Evolutionary conservation across 148 eudicot species (phyloP), one percentile per base, ranked within the genome.

Genomic region (Fagopyrum tataricum): DNA sequence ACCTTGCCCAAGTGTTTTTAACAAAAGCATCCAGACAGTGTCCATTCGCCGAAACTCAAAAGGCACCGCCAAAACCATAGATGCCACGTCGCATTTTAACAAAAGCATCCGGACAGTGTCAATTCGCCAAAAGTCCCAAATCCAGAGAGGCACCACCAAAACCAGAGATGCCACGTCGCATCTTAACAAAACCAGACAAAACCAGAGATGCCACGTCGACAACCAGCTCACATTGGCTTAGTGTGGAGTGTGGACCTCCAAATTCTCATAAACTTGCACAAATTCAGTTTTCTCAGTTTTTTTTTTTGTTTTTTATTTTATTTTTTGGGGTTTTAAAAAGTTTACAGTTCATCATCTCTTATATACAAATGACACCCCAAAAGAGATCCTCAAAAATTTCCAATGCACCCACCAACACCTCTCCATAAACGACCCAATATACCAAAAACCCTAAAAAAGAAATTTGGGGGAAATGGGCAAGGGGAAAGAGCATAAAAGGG

Each of bases 401-500:
- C 69, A 64, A 64, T 64, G 69, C 69, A 64, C 69, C 69, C 69
- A 64, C 37, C 37, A 31, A 31, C 37, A 31, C 69, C 43, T 61
- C 67, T 61, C 67, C 41, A 61, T 0, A 26, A n/a, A 11, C 61
- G 26, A 59, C 66, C 69, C 44, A 64, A 64, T 31, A 64, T 64
- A 64, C 69, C 42, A 64, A 15, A 62, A 53, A 62, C 41, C 41
- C 41, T 5, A 41, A 31, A 62, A 31, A 62, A 31, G 15, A 39
- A 37, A 31, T 64, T 14, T 39, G 10, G 26, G 44, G 69, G 26
- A 61, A 61, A 4, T 17, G 69, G 40, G 40, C 64, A 4, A 58
- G 11, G 15, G 23, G 23, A 31, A 52, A 15, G 7, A 3, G 62
- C 18, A 21, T 15, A 6, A 24, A 9, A 21, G 6, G 42, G n/a